Evolutionary conservation across 106 monocot genomes (phyloP).

Genomic region (Phalaenopsis equestris): DNA sequence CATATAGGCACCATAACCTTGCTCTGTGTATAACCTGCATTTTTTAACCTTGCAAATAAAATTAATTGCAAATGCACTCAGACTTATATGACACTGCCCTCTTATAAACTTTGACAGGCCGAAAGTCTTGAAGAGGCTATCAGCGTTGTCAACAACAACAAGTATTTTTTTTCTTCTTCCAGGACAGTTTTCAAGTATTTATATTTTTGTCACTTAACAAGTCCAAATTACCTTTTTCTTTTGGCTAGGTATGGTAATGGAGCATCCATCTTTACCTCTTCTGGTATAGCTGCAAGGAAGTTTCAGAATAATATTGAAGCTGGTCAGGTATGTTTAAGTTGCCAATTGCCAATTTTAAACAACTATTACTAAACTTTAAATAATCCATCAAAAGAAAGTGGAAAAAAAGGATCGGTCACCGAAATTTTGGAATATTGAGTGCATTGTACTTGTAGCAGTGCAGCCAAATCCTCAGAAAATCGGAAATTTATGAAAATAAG

Average conservation of each 20-base stretch:
- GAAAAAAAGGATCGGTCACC: too few relatives aligned
- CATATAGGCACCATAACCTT: not conserved
- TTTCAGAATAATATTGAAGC: constrained; percentile 94
- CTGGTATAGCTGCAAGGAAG: constrained; percentile 86
- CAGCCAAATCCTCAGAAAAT: not conserved
- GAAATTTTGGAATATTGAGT: not conserved
- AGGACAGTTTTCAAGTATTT: not conserved
- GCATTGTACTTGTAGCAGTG: not conserved
- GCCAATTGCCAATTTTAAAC: not conserved
- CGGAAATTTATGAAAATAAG: not conserved
- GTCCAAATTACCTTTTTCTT: constrained; percentile 1
- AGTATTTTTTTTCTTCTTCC: constrained; percentile 28
- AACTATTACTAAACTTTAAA: too few relatives aligned
- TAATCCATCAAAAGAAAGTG: too few relatives aligned
- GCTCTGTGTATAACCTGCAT: not conserved
- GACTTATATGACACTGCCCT: not conserved
- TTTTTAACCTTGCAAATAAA: not conserved
- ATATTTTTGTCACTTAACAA: not conserved
- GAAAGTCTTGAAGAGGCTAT: constrained; percentile 86
- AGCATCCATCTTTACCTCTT: constrained; percentile 94
- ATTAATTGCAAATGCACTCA: not conserved
- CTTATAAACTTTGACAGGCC: constrained; percentile 37
- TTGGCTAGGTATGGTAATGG: constrained; percentile 84
- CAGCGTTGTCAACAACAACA: constrained; percentile 75
- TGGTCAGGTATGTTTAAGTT: constrained; percentile 62